Conservation (phyloP, 306 rosid genomes). For the Corylus americana region DNA sequence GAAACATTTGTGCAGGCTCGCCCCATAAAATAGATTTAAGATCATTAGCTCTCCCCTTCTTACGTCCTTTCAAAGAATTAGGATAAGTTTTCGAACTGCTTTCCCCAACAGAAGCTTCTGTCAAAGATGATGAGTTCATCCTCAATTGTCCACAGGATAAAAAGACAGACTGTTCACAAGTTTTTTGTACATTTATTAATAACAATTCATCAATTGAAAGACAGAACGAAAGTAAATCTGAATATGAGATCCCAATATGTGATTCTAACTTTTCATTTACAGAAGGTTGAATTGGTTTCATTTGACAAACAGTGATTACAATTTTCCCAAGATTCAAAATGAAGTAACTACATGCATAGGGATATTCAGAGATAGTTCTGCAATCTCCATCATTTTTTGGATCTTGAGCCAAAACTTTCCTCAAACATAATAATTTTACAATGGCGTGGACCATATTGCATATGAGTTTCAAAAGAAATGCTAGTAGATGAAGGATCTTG, state of each 20-base stretch:
- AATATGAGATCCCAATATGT: conserved; percentile 47
- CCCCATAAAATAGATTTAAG: conserved; percentile 60
- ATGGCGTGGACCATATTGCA: conserved; percentile 36
- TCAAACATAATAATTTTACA: conserved; percentile 24
- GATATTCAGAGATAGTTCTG: conserved; percentile 37
- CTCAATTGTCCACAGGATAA: conserved; percentile 72
- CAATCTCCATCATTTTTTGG: conserved; percentile 39
- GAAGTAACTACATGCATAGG: conserved; percentile 45
- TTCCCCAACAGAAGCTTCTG: conserved; percentile 29
- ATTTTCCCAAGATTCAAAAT: conserved; percentile 64
- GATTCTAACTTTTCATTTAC: conserved; percentile 52
- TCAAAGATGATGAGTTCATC: conserved; percentile 49
- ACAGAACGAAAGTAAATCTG: conserved; percentile 43
- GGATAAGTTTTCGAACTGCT: conserved; percentile 31
- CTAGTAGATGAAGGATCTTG: conserved; percentile 36
- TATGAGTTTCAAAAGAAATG: conserved; percentile 48
- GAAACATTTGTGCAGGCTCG: conserved; percentile 60
- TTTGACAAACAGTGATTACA: conserved; percentile 45
- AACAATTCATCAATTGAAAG: conserved; percentile 52
- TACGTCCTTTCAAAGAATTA: conserved; percentile 39
- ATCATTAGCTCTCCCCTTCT: conserved; percentile 33
- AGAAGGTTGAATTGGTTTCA: conserved; percentile 50
- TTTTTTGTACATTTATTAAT: conserved; percentile 44
- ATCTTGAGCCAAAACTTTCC: conserved; percentile 36
- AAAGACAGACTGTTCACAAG: conserved; percentile 61